Evolutionary conservation across 225 moss, liverwort and hornwort species (phyloP), one percentile per base, ranked within the genome.

Genomic region (Asterella californica): DNA sequence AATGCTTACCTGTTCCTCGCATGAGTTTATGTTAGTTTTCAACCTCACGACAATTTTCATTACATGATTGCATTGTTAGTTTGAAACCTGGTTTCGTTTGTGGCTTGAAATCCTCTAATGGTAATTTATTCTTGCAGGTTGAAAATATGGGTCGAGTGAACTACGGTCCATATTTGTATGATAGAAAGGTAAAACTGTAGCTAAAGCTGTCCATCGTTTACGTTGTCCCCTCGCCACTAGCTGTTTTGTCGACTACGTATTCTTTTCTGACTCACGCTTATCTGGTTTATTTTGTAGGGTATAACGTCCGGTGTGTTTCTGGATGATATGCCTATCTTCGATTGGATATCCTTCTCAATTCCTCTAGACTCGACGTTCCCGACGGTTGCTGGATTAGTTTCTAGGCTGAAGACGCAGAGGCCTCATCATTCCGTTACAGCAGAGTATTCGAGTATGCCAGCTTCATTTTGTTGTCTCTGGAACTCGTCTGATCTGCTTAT

Each of bases 101-200:
- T 42, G n/a, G n/a, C 42, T 42, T 42, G 42, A 42, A 42, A 42
- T 42, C 42, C 42, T 42, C 4, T 42, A 42, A 42, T 42, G 42
- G 42, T 42, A 3, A 42, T 42, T 42, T 42, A 42, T 64, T 64
- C 64, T 64, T 64, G 75, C 92, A 94, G 94, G 94, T 94, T 55
- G 94, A 94, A 84, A 89, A 94, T 70, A 90, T 94, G 92, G 92
- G 94, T n/a, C 90, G 90, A 65, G 90, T 94, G 47, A 94, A 94
- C 73, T 94, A 94, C 79, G 94, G 94, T 53, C 87, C 81, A 2
- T 91, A 81, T 81, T 77, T 92, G 68, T 90, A 89, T 62, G 94
- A 94, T 84, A 80, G 70, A 0, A 94, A 94, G 91, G 94, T 94
- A 78, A 57, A 54, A 0, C 37, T 50, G 24, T 19, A 57, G 24